These are phyloP conservation scores for Jacaranda mimosifolia DNA, from an alignment of 257 asterid species.

Conservation along the genomic window DNA sequence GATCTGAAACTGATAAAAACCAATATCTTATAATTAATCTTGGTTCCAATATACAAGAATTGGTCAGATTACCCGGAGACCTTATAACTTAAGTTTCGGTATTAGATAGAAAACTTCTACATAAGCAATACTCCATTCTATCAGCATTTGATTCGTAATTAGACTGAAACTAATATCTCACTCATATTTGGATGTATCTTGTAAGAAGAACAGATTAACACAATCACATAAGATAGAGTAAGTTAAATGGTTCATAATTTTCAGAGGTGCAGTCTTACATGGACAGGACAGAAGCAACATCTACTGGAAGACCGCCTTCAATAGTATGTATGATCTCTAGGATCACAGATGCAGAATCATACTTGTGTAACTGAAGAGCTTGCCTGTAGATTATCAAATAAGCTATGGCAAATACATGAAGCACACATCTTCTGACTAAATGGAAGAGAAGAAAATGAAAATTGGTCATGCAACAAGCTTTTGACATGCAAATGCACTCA, in stretches of 20 bases:
- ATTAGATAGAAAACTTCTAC: slow-evolving; percentile 17
- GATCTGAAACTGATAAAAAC: slow-evolving; percentile 27
- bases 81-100: slow-evolving; percentile 1
- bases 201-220: slow-evolving; percentile 17
- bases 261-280: slow-evolving; percentile 69
- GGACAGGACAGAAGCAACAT: slow-evolving; percentile 93
- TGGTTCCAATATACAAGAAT: slow-evolving; percentile 8
- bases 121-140: slow-evolving; percentile 18
- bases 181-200: slow-evolving; percentile 8
- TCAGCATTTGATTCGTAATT: slow-evolving; percentile 21
- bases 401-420: slow-evolving; percentile 33
- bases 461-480: slow-evolving; percentile 23
- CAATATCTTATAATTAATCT: background rate
- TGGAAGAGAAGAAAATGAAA: too few relatives aligned
- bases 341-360: slow-evolving; percentile 76
- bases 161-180: slow-evolving; percentile 2
- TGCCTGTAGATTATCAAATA: slow-evolving; percentile 68
- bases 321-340: slow-evolving; percentile 88
- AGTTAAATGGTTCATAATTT: slow-evolving; percentile 4
- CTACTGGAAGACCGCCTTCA: slow-evolving; percentile 97
- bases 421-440: slow-evolving; percentile 30
- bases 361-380: slow-evolving; percentile 93
- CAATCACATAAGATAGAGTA: background rate
- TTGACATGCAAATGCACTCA: slow-evolving; percentile 17
- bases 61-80: slow-evolving; percentile 7